A percentile compares a stretch with the other conserved stretches of the same genome.
Evolutionary conservation across 2,329 filamentous ascomycete genomes (phyloP).

Genomic region (Aspergillus caelatus): DNA sequence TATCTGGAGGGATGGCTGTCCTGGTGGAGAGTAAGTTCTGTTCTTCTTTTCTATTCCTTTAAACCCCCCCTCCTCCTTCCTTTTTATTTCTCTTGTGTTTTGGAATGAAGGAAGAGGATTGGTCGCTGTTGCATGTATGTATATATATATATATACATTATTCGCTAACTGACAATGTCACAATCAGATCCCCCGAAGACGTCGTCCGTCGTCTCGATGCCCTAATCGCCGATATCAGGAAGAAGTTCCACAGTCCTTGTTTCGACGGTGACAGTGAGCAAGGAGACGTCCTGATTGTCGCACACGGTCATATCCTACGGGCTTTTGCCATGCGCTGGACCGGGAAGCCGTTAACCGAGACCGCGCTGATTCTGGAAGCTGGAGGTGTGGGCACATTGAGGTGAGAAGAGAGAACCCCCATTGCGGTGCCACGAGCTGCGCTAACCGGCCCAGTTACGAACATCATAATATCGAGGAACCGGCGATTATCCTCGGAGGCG

Average conservation of each 20-base stretch:
- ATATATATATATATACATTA: background rate
- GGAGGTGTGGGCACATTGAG: constrained; percentile 82
- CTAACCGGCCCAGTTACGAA: constrained; percentile 64
- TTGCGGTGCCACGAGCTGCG: background rate
- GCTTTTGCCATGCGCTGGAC: constrained; percentile 89
- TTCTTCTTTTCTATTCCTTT: constrained; percentile 23
- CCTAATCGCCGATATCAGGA: constrained; percentile 74
- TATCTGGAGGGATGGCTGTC: constrained; percentile 88
- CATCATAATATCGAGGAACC: constrained; percentile 78
- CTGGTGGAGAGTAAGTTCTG: constrained; percentile 72
- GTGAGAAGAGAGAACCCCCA: constrained; percentile 45
- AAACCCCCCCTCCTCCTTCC: background rate
- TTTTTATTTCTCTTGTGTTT: background rate
- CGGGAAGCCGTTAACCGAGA: constrained; percentile 71
- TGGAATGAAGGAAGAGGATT: background rate
- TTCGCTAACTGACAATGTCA: background rate
- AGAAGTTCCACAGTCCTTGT: constrained; percentile 63
- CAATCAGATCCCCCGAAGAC: constrained; percentile 66
- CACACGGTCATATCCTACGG: constrained; percentile 85
- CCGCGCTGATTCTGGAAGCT: constrained; percentile 81
- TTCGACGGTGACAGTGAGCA: constrained; percentile 59
- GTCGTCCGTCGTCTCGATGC: constrained; percentile 73
- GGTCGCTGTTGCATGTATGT: background rate
- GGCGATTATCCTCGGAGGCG: constrained; percentile 75
- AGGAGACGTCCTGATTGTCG: constrained; percentile 76